Base-by-base conservation (phyloP, 768 basidiomycete genomes). In the Serendipita indica region DNA sequence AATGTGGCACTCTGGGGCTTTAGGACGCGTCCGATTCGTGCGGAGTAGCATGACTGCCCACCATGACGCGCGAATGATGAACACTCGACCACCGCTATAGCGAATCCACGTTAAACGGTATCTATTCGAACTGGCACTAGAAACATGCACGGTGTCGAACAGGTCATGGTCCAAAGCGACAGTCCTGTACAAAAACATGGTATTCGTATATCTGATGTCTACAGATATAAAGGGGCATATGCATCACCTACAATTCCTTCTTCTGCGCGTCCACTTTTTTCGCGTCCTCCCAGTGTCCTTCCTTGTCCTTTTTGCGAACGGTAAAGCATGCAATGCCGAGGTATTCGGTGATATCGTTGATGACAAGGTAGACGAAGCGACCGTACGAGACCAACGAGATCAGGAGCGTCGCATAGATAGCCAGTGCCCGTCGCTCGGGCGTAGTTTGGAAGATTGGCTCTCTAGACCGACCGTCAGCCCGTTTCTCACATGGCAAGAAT, bases 251-350 rank as follows among this genome's bases (percentile, higher is more conserved):
- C 22, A 54, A 33, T 10, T 54, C 49, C 57, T 61, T 61, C 43
- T 63, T 63, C 28, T 32, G 37, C 3, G 58, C 33, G 20, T 63
- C 60, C 33, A 62, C 59, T 57, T 67, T 67, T 3, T 63, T 59
- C 13, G 71, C 70, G 33, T 69, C 64, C 57, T 69, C 68, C 86
- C 86, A 88, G 16, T 76, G 72, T 10, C 86, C 85, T 45, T 77
- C 69, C 34, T 72, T 72, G 63, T 90, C 89, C 77, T 81, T 87
- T 73, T 88, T 92, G 58, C 83, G 75, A 43, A 96, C 91, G 14
- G 87, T 90, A 67, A 96, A 91, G 72, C 91, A 97, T 1, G 90
- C 94, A 64, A 96, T 90, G 12, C 94, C 94, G 62, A 94, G 77
- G 70, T 84, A 85, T 61, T 91, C 80, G 59, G 90, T 94, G 70